Evolutionary conservation across 1,284 basidiomycete species (phyloP).

Genomic region (Pseudozyma hubeiensis): DNA sequence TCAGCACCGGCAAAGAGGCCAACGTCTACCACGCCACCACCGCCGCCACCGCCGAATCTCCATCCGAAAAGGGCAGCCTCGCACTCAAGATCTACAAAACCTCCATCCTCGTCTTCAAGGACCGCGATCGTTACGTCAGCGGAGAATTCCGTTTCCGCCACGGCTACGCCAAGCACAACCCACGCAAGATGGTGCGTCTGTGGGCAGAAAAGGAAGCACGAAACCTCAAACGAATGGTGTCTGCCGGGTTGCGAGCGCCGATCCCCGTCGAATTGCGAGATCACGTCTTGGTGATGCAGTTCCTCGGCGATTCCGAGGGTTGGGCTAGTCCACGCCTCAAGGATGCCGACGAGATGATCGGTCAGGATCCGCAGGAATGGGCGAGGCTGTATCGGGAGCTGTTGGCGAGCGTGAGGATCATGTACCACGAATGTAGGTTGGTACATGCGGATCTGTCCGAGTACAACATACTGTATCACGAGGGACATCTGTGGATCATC

Average conservation of each 20-base stretch:
- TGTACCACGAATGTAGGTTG: constrained; percentile 90
- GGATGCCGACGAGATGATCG: constrained; percentile 63
- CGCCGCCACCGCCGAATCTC: constrained; percentile 15
- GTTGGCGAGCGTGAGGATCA: constrained; percentile 80
- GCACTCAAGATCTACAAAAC: constrained; percentile 98
- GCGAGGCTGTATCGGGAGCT: constrained; percentile 80
- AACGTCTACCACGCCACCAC: constrained; percentile 67
- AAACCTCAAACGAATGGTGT: constrained; percentile 85
- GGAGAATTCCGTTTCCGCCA: constrained; percentile 90
- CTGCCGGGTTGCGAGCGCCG: constrained; percentile 86
- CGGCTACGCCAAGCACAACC: constrained; percentile 91
- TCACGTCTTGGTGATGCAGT: constrained; percentile 96
- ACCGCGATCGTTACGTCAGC: constrained; percentile 91
- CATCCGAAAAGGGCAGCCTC: constrained; percentile 35
- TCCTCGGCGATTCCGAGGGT: constrained; percentile 75
- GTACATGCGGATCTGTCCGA: constrained; percentile 98
- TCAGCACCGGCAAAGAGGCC: constrained; percentile 67
- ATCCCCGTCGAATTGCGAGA: constrained; percentile 92
- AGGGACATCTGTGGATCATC: constrained; percentile 86
- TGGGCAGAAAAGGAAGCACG: constrained; percentile 99
- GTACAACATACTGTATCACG: constrained; percentile 90
- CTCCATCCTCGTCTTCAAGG: constrained; percentile 95
- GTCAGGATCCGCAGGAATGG: constrained; percentile 30
- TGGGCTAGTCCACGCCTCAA: constrained; percentile 64
- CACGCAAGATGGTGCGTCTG: constrained; percentile 96